phyloP scores from a whole-genome alignment of 2,329 filamentous ascomycete species.

The Immersiporthe knoxdaviesiana region DNA sequence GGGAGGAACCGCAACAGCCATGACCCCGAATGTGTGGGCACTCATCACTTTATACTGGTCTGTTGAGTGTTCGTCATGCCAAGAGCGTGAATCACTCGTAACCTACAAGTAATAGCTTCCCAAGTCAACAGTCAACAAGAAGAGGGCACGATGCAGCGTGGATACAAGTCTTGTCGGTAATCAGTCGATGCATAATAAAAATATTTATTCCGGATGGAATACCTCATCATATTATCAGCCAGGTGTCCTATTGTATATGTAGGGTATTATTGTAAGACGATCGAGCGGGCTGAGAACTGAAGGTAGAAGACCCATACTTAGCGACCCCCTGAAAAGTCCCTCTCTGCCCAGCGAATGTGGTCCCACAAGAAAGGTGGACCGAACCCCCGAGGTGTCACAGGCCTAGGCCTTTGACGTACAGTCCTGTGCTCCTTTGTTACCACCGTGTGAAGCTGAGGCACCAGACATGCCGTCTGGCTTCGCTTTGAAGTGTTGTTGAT shows the following conservation, averaged over 20 bases:
- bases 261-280: background rate
- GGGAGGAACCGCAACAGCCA: constrained; percentile 12
- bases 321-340: no score
- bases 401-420: background rate
- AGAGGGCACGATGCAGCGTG: background rate
- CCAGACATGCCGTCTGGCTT: background rate
- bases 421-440: background rate
- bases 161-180: no score
- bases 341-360: background rate
- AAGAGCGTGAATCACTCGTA: background rate
- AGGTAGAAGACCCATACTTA: background rate
- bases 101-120: no score
- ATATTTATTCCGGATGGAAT: no score
- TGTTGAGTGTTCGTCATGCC: background rate
- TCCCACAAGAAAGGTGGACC: background rate
- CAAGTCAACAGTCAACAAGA: background rate
- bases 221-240: no score
- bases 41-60: background rate
- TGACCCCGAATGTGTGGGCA: background rate
- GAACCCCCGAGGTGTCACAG: background rate
- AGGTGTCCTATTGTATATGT: no score
- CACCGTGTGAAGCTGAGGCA: background rate
- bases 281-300: background rate
- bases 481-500: background rate
- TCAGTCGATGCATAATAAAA: no score